A percentile compares a stretch with the other conserved stretches of the same genome.
These are phyloP conservation scores for Penicillium paxilli DNA, from an alignment of 495 filamentous ascomycete genomes.

Conservation along the genomic window DNA sequence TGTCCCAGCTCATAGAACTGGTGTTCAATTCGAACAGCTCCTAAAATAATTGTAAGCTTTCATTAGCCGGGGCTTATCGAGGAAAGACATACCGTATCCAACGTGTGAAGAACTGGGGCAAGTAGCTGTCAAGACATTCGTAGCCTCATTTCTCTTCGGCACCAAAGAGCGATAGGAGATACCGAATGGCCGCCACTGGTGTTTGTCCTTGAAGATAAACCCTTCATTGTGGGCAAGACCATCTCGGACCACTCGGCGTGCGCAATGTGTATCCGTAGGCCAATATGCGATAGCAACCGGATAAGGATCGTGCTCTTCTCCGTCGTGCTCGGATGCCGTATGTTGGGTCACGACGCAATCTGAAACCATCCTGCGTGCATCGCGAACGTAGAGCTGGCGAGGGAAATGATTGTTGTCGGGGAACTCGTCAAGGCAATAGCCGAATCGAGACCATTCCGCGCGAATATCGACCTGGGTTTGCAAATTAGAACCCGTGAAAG, in stretches of 20 bases:
- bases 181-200: conserved; percentile 3
- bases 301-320: neutral
- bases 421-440: neutral
- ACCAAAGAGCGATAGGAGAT: neutral
- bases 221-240: neutral
- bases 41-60: neutral
- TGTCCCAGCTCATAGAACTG: conserved; percentile 6
- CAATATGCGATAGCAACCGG: neutral
- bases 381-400: neutral
- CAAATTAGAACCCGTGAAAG: neutral
- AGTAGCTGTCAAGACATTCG: conserved; percentile 1
- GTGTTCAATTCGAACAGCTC: conserved; percentile 1
- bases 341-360: neutral
- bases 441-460: neutral
- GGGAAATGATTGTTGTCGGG: neutral
- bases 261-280: conserved; percentile 6
- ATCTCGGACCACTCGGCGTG: neutral
- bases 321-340: neutral
- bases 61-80: too few species aligned
- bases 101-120: conserved; percentile 1
- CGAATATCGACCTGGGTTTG: neutral
- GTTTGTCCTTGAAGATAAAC: conserved; percentile 3
- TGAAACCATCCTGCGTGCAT: neutral
- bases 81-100: neutral
- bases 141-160: neutral